Conservation (phyloP, 345 rosid species). For the Bretschneidera sinensis region DNA sequence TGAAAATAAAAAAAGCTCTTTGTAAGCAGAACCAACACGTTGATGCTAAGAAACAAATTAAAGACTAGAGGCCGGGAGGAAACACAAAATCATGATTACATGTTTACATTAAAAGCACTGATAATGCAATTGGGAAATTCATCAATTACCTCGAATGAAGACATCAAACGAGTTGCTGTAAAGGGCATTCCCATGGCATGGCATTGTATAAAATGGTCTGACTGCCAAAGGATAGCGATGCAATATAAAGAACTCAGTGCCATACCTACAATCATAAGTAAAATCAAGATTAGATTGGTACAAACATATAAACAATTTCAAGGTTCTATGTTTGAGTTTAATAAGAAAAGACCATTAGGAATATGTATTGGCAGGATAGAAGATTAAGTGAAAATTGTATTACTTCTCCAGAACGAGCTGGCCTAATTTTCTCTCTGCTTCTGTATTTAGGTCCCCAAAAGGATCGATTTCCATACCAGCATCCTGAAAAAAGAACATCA, state of each 20-base stretch:
- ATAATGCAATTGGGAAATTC: not conserved
- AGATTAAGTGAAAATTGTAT: not conserved
- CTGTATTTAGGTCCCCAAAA: constrained; percentile 82
- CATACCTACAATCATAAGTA: constrained; percentile 46
- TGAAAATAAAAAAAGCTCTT: not conserved
- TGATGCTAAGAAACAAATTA: too few species aligned
- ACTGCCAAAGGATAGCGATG: constrained; percentile 76
- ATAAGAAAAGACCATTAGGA: not conserved
- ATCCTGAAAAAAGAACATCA: constrained; percentile 47
- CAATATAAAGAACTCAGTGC: constrained; percentile 82
- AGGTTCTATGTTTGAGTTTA: not conserved
- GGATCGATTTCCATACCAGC: constrained; percentile 89
- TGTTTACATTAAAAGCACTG: not conserved
- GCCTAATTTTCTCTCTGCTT: constrained; percentile 84
- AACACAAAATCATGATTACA: too few species aligned
- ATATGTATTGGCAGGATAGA: not conserved
- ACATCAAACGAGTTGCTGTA: constrained; percentile 95
- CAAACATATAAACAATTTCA: not conserved
- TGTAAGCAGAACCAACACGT: too few species aligned
- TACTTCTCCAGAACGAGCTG: constrained; percentile 86
- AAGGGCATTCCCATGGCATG: constrained; percentile 60
- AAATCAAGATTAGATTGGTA: not conserved
- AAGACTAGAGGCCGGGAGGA: not conserved
- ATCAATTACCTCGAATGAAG: constrained; percentile 68
- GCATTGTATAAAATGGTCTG: constrained; percentile 96